These are phyloP conservation scores for Leishmania mexicana DNA, from an alignment of 208 protist genomes.

Conservation along the genomic window DNA sequence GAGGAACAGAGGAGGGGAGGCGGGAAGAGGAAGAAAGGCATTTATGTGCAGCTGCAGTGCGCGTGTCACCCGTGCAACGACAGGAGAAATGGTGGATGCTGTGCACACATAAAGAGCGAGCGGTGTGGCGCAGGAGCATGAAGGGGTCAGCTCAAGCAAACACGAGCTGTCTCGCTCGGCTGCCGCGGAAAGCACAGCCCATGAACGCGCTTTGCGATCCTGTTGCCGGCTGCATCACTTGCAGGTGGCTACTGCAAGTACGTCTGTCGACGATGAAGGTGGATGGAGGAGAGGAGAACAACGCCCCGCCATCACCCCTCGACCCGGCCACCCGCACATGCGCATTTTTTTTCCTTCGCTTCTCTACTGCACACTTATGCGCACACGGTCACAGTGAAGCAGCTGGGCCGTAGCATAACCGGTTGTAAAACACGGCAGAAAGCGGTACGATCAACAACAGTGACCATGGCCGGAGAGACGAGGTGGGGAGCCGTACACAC, in stretches of 20 bases:
- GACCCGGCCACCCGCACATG: neutral
- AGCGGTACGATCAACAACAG: neutral
- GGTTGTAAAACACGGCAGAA: neutral
- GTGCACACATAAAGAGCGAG: no score
- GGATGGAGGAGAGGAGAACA: neutral
- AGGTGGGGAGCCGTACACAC: neutral
- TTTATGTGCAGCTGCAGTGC: neutral
- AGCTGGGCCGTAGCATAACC: neutral
- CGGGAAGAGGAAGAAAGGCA: neutral
- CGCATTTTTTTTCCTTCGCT: neutral
- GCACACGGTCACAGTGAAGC: neutral
- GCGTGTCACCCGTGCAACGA: neutral
- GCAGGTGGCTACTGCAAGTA: neutral
- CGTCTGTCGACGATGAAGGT: neutral
- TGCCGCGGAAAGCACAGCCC: neutral
- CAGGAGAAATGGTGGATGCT: neutral
- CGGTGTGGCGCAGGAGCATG: neutral
- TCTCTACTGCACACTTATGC: neutral
- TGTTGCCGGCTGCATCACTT: neutral
- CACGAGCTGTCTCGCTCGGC: neutral
- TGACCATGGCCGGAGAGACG: neutral
- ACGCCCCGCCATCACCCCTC: neutral
- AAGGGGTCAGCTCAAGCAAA: neutral
- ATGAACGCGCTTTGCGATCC: neutral
- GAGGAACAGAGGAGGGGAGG: slow-evolving; percentile 1